A percentile compares a stretch with the other conserved stretches of the same genome.
phyloP scores from a whole-genome alignment of 352 stramenopile species.

The Pythium myriotylum region DNA sequence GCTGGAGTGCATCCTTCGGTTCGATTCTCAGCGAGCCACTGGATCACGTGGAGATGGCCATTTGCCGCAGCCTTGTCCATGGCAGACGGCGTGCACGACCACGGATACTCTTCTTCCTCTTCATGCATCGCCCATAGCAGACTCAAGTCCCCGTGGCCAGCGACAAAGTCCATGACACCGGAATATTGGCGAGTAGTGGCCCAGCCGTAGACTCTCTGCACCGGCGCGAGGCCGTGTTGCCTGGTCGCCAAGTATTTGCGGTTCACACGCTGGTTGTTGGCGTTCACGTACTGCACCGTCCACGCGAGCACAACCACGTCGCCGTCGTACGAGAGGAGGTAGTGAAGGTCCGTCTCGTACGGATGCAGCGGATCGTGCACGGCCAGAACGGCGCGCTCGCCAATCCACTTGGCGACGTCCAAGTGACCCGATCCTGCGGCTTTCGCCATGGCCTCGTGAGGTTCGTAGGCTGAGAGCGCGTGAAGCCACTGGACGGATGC shows the following conservation, averaged over 20 bases:
- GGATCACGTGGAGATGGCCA: constrained; percentile 33
- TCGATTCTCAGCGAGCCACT: constrained; percentile 31
- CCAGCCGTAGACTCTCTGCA: constrained; percentile 10
- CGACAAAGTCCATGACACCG: constrained; percentile 14
- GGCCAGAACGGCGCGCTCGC: constrained; percentile 2
- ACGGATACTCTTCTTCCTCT: constrained; percentile 4
- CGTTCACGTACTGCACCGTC: constrained; percentile 17
- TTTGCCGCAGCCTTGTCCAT: constrained; percentile 24
- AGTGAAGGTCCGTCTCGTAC: constrained; percentile 13
- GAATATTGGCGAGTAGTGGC: constrained; percentile 1
- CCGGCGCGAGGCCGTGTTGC: not conserved
- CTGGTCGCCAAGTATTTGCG: constrained; percentile 15
- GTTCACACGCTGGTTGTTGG: constrained; percentile 16
- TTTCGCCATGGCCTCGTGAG: constrained; percentile 47
- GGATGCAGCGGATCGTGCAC: constrained; percentile 2
- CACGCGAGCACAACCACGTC: constrained; percentile 8
- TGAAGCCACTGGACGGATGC: constrained; percentile 48
- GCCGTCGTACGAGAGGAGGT: not conserved
- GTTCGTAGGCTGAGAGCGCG: constrained; percentile 33
- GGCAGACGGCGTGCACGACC: constrained; percentile 10
- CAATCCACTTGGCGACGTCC: constrained; percentile 43
- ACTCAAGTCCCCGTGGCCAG: constrained; percentile 4
- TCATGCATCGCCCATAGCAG: constrained; percentile 15
- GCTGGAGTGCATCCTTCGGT: constrained; percentile 9
- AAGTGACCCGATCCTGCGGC: constrained; percentile 32